Conservation (phyloP, 2,329 filamentous ascomycete genomes). For the Colletotrichum tropicicola region DNA sequence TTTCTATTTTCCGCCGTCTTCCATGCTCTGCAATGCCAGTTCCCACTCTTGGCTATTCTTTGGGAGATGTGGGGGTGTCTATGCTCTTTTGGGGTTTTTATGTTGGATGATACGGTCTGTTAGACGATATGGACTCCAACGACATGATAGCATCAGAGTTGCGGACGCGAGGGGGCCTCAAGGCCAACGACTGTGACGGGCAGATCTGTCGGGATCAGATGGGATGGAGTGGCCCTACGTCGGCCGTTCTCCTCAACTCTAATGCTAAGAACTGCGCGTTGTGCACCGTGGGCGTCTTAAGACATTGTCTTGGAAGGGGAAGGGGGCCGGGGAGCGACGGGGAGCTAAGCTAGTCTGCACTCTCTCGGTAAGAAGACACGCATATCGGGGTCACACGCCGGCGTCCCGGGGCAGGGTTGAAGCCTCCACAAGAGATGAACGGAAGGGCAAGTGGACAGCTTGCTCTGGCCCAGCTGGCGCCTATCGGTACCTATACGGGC, state of each 20-base stretch:
- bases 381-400: not conserved
- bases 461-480: too few relatives aligned
- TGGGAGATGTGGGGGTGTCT: too few relatives aligned
- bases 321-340: not conserved
- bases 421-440: too few relatives aligned
- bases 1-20: not conserved
- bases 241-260: not conserved
- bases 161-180: not conserved
- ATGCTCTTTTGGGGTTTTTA: too few relatives aligned
- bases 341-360: not conserved
- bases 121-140: not conserved
- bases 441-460: too few relatives aligned
- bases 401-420: not conserved
- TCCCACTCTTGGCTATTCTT: not conserved
- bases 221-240: not conserved
- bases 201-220: not conserved
- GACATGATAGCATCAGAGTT: not conserved
- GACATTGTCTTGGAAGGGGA: not conserved
- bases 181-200: too few relatives aligned
- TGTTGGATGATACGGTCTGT: too few relatives aligned
- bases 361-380: not conserved
- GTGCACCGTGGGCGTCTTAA: not conserved
- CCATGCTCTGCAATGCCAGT: not conserved
- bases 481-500: too few relatives aligned
- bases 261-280: not conserved